Evolutionary conservation across 2,329 filamentous ascomycete genomes (phyloP).

Genomic region (Phyllosticta capitalensis): DNA sequence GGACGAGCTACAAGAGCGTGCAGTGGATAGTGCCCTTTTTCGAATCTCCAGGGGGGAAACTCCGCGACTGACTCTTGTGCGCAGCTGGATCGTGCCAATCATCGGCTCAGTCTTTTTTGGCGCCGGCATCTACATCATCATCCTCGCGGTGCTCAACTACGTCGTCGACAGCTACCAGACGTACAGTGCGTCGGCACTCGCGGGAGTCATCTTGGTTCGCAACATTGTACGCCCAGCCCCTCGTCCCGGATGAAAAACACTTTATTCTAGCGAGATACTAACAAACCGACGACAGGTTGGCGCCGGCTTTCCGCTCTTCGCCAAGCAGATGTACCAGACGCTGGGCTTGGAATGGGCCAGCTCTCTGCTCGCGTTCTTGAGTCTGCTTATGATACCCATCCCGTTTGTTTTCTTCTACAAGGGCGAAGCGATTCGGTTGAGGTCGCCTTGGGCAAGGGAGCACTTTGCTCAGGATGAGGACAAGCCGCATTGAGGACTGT

Average conservation of each 20-base stretch:
- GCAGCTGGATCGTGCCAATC: slow-evolving; percentile 14
- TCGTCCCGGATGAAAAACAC: slow-evolving; percentile 13
- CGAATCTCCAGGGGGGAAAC: not conserved
- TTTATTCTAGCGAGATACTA: slow-evolving; percentile 3
- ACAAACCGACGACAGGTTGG: slow-evolving; percentile 11
- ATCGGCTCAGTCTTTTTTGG: slow-evolving; percentile 15
- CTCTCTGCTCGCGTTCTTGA: slow-evolving; percentile 30
- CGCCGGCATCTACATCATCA: slow-evolving; percentile 16
- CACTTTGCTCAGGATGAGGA: slow-evolving; percentile 10
- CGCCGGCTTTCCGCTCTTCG: slow-evolving; percentile 22
- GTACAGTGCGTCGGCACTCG: slow-evolving; percentile 13
- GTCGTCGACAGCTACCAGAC: slow-evolving; percentile 15
- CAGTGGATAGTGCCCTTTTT: not conserved
- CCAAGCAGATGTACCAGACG: slow-evolving; percentile 20
- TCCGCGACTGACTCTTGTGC: not conserved
- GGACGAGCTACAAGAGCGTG: slow-evolving; percentile 9
- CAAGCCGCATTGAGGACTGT: slow-evolving; percentile 3
- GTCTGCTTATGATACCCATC: slow-evolving; percentile 27
- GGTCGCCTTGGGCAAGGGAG: slow-evolving; percentile 12
- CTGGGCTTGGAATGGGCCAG: slow-evolving; percentile 30
- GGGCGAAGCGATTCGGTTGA: slow-evolving; percentile 18
- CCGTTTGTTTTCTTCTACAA: slow-evolving; percentile 32
- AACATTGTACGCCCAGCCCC: slow-evolving; percentile 12
- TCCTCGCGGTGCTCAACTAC: slow-evolving; percentile 17
- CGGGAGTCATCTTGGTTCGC: slow-evolving; percentile 13